Percentiles rank a stretch among this genome's conserved stretches.
Conservation (phyloP, 106 monocot species). For the Chionographis japonica region DNA sequence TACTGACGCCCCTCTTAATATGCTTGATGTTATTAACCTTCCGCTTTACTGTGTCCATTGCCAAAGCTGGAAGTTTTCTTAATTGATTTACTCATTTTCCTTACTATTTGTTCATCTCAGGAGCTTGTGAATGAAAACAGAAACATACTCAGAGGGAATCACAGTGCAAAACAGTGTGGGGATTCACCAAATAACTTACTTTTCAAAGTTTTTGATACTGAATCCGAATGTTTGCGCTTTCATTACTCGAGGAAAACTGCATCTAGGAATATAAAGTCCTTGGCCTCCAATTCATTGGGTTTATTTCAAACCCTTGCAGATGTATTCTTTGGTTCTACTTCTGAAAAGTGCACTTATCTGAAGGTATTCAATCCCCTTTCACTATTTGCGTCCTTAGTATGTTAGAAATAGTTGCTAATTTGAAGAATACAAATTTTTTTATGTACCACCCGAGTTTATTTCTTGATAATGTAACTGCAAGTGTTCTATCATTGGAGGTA, state of each 20-base stretch:
- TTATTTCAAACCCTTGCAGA: constrained; percentile 46
- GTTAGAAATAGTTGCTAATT: too few species aligned
- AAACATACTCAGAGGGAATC: constrained; percentile 18
- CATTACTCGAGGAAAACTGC: constrained; percentile 50
- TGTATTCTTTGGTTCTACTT: constrained; percentile 55
- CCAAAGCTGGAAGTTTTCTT: neutral
- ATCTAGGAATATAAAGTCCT: constrained; percentile 49
- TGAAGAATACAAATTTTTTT: too few species aligned
- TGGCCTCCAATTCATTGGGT: constrained; percentile 53
- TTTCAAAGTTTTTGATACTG: constrained; percentile 8
- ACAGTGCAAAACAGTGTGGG: constrained; percentile 13
- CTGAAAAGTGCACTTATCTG: constrained; percentile 45
- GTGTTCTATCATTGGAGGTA: too few species aligned
- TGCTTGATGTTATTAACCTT: neutral
- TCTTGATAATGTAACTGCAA: too few species aligned
- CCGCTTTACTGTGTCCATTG: too few species aligned
- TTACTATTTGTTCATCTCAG: constrained; percentile 25
- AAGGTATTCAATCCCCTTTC: constrained; percentile 42
- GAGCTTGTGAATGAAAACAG: constrained; percentile 65
- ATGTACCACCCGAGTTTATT: too few species aligned
- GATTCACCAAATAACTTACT: constrained; percentile 9
- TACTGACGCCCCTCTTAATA: neutral
- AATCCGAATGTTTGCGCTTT: constrained; percentile 2
- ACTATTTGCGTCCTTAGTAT: neutral
- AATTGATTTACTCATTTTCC: neutral